phyloP scores from a whole-genome alignment of 805 yeast genomes.

The Nakazawaea laoshanensis region DNA sequence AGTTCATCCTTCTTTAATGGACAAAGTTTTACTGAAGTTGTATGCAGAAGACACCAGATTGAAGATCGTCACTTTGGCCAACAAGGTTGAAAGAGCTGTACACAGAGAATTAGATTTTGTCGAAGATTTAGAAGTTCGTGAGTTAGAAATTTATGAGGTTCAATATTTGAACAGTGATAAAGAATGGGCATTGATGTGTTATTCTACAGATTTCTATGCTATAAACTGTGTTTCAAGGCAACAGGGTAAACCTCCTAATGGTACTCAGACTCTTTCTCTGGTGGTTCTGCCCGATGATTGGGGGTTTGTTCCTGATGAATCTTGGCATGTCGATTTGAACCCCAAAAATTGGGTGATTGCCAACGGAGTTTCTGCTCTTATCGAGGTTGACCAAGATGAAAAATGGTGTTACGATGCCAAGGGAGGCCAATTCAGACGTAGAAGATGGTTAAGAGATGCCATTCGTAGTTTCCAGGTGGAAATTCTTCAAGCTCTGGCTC shows the following conservation, averaged over 20 bases:
- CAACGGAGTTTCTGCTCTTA: constrained; percentile 40
- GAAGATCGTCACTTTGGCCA: constrained; percentile 35
- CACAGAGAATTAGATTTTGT: constrained; percentile 27
- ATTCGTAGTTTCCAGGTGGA: constrained; percentile 15
- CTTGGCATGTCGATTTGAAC: constrained; percentile 62
- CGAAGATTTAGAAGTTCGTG: constrained; percentile 35
- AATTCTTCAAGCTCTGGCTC: constrained; percentile 1
- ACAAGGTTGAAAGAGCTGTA: constrained; percentile 36
- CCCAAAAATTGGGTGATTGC: constrained; percentile 57
- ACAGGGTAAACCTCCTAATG: constrained; percentile 18
- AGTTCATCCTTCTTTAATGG: constrained; percentile 49
- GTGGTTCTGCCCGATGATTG: constrained; percentile 54
- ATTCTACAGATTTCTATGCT: constrained; percentile 44
- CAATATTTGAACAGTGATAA: constrained; percentile 43
- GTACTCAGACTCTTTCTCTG: constrained; percentile 22
- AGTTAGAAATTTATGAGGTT: constrained; percentile 61
- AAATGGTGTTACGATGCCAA: constrained; percentile 78
- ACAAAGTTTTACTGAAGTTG: constrained; percentile 32
- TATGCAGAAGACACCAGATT: constrained; percentile 62
- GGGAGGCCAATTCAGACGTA: constrained; percentile 38
- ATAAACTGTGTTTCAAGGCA: constrained; percentile 34
- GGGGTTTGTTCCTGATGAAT: constrained; percentile 30
- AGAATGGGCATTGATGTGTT: constrained; percentile 61
- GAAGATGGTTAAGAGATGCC: constrained; percentile 57
- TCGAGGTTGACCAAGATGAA: constrained; percentile 60